Evolutionary conservation across 2,329 filamentous ascomycete species (phyloP), one percentile per base, ranked within the genome.

Genomic region (Fusarium circinatum): DNA sequence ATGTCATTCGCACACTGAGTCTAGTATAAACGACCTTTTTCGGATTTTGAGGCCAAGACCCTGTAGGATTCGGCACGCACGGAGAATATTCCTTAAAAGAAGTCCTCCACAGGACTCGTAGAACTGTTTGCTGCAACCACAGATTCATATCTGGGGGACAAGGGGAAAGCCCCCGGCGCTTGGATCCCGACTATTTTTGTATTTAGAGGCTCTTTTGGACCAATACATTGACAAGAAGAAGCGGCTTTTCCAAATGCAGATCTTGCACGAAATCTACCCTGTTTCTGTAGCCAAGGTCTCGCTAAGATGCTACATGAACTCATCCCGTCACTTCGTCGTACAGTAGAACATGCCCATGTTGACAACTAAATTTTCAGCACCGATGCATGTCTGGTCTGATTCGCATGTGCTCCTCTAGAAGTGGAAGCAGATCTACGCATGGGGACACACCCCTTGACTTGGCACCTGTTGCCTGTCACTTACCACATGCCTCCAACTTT

Each of bases 141-240:
- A 45, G 28, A 38, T 57, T 28, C 42, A 59, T 59, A 55, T 55
- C 41, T 68, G 48, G 41, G 32, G 45, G 24, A 47, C 45, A 56
- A 55, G 54, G 42, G 28, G 17, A 68, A 65, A 62, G 71, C 60
- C 59, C 36, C 49, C 45, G 32, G 71, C 68, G 71, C 71, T 74
- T 74, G 62, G 42, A 32, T 61, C 51, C 68, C 66, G 49, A 63
- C 71, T 74, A 75, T 74, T 74, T 74, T 74, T 72, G 42, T 63
- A 56, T 32, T 48, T 57, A n/a, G 38, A 62, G 54, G 51, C 45
- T 55, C 56, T 48, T 52, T 30, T 62, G 41, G 45, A 45, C 71
- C 67, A 68, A 68, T 72, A 47, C 38, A n/a, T 30, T 52, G 56
- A 48, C 66, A 45, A 56, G 44, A 68, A 71, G 42, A 49, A 73